Evolutionary conservation across 495 filamentous ascomycete genomes (phyloP).

Genomic region (Aspergillus incahuasiensis): DNA sequence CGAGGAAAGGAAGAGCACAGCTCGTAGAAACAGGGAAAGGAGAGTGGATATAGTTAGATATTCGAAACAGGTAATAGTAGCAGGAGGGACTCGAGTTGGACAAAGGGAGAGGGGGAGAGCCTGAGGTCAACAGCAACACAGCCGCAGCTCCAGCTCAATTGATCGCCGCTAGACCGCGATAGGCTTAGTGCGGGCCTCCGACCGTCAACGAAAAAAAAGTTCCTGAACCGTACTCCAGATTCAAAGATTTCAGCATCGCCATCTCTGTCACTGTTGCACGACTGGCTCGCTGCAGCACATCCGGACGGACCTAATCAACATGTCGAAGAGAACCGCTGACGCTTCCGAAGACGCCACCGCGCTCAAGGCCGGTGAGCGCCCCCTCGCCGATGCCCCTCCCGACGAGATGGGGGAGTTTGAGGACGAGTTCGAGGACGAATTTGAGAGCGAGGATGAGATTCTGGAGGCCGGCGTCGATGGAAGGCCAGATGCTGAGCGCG

Average conservation of each 20-base stretch:
- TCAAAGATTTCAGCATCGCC: neutral
- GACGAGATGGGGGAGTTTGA: slow-evolving; percentile 17
- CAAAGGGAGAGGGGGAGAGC: neutral
- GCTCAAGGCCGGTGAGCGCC: slow-evolving; percentile 67
- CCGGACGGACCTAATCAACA: slow-evolving; percentile 30
- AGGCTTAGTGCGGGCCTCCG: slow-evolving; percentile 30
- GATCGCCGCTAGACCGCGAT: slow-evolving; percentile 42
- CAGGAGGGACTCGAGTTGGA: slow-evolving; percentile 12
- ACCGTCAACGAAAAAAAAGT: slow-evolving; percentile 23
- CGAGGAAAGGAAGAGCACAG: slow-evolving; percentile 3
- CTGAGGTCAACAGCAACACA: slow-evolving; percentile 13
- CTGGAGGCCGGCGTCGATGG: slow-evolving; percentile 93
- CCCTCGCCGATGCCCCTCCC: slow-evolving; percentile 38
- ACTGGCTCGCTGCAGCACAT: slow-evolving; percentile 22
- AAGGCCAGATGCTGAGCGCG: slow-evolving; percentile 83
- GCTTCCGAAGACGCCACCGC: slow-evolving; percentile 48
- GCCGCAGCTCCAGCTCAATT: slow-evolving; percentile 15
- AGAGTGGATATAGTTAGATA: neutral
- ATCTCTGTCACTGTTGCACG: slow-evolving; percentile 12
- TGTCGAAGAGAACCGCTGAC: slow-evolving; percentile 68
- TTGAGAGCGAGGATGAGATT: slow-evolving; percentile 76
- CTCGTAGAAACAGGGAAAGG: slow-evolving; percentile 1
- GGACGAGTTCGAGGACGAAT: slow-evolving; percentile 21
- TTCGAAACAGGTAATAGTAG: neutral
- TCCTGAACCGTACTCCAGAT: slow-evolving; percentile 28